Evolutionary conservation across 1,139 yeast species (phyloP).

Genomic region (Sugiyamaella neomexicana): DNA sequence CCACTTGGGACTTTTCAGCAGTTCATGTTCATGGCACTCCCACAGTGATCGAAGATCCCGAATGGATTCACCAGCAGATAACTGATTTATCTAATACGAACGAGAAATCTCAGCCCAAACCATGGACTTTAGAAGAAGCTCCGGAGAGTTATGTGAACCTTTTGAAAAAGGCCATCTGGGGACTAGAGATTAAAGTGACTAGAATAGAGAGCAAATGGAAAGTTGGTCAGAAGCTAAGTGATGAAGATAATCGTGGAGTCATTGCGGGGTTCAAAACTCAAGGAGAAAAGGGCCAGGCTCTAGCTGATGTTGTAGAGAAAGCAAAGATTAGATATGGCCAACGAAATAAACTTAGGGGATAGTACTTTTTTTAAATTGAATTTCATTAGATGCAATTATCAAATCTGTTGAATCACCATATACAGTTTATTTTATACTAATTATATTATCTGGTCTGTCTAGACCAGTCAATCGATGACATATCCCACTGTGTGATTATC

Average conservation of each 20-base stretch:
- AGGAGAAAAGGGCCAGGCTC: conserved; percentile 20
- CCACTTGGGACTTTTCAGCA: conserved; percentile 71
- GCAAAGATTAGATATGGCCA: conserved; percentile 20
- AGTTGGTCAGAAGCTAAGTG: conserved; percentile 55
- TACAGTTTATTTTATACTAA: no score
- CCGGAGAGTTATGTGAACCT: conserved; percentile 52
- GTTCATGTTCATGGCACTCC: conserved; percentile 62
- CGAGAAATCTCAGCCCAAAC: conserved; percentile 44
- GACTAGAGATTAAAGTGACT: conserved; percentile 55
- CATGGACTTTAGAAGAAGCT: conserved; percentile 62
- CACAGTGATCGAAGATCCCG: conserved; percentile 43
- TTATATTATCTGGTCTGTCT: no score
- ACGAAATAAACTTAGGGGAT: conserved; percentile 3
- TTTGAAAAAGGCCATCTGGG: conserved; percentile 57
- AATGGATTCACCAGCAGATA: conserved; percentile 52
- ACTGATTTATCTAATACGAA: conserved; percentile 50
- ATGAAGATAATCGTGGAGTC: conserved; percentile 54
- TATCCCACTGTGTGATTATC: no score
- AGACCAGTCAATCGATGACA: no score
- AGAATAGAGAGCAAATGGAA: conserved; percentile 59
- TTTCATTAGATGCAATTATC: no score
- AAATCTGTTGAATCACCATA: no score
- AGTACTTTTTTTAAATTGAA: no score
- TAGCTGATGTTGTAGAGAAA: conserved; percentile 9
- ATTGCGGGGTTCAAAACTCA: conserved; percentile 44